Evolutionary conservation across 2,329 filamentous ascomycete species (phyloP).

Genomic region (Penicillium sp.): DNA sequence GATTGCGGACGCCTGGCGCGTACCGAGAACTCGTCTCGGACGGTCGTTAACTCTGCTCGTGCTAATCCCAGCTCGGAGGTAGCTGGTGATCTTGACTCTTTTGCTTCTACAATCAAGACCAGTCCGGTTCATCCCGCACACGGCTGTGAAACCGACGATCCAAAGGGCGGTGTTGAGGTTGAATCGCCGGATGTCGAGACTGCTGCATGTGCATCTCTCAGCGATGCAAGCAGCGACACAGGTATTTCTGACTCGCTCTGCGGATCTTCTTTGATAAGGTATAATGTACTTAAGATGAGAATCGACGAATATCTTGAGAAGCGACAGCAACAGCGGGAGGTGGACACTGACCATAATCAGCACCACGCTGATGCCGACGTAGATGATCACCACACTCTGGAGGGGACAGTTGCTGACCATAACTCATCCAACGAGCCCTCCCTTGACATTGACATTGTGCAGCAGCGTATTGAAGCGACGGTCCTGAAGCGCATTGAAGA

Average conservation of each 20-base stretch:
- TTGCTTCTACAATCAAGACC: background rate
- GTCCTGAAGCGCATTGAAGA: slow-evolving; percentile 3
- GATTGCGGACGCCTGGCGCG: background rate
- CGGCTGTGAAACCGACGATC: background rate
- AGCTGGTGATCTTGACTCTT: background rate
- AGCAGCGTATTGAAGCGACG: slow-evolving; percentile 8
- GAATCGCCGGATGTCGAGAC: background rate
- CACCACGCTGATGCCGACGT: background rate
- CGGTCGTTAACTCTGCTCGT: background rate
- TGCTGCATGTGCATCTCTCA: background rate
- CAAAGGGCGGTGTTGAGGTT: background rate
- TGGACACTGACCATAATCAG: background rate
- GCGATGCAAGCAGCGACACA: background rate
- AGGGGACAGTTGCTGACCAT: background rate
- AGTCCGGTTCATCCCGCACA: background rate
- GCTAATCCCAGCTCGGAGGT: background rate
- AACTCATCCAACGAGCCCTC: background rate
- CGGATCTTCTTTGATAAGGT: background rate
- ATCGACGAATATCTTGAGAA: background rate
- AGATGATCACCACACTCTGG: too few species aligned
- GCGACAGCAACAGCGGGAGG: background rate
- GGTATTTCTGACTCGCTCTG: background rate
- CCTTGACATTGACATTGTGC: slow-evolving; percentile 1
- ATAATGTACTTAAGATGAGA: background rate
- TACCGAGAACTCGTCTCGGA: background rate